Evolutionary conservation across 495 filamentous ascomycete species (phyloP), one percentile per base, ranked within the genome.

Genomic region (Cetradonia linearis): DNA sequence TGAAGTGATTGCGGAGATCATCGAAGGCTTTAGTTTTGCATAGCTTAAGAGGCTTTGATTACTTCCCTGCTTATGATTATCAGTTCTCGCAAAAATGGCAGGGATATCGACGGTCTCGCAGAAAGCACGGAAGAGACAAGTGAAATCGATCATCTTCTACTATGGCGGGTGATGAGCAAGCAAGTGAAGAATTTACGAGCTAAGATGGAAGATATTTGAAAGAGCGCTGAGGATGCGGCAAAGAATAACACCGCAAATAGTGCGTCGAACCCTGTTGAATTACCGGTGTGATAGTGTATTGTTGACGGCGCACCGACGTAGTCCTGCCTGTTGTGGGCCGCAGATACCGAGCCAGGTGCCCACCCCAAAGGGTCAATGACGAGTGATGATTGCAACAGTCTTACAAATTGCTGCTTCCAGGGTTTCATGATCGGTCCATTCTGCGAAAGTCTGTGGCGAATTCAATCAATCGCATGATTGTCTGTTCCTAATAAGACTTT

Each of bases 11-110:
- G 83, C 83, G 13, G 72, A 76, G 37, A 79, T 83, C 56, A 86
- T 82, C 0, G 71, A 76, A 16, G 77, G 74, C 14, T 86, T 86
- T 65, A 81, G 77, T 68, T 86, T 86, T 64, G 83, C 83, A 0
- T 85, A 85, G 57, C 71, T 86, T 64, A 79, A 86, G 83, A 86
- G 63, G 80, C 77, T 0, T 86, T 86, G 53, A 78, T 86, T 1
- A 78, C 81, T 5, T 77, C 81, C 1, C 64, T 86, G 46, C 67
- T 86, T 47, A 70, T 73, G 13, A 78, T 85, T 36, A 78, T 74
- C 28, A 65, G 64, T 23, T 67, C 68, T 6, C 59, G 38, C 2
- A 36, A n/a, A 14, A 36, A 11, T 23, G 44, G 40, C 23, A 42
- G 53, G 25, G 37, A 62, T 30, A 47, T 40, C 14, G 65, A 65